Evolutionary conservation across 169 alveolate genomes (phyloP), one percentile per base, ranked within the genome.

Genomic region (Cryptosporidium xiaoi): DNA sequence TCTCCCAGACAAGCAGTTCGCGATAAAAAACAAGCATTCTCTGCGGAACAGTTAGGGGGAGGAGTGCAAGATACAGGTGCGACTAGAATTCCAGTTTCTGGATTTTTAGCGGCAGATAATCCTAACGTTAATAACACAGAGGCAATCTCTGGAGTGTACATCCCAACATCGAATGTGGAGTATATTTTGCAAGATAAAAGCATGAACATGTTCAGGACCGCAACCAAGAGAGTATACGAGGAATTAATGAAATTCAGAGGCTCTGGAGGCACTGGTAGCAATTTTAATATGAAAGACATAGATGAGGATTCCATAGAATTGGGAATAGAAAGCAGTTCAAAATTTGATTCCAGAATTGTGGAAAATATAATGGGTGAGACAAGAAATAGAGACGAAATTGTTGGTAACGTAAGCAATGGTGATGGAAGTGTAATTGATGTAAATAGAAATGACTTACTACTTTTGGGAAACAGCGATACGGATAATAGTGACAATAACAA

Each of bases 351-450:
- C 58, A n/a, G 77, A 13, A 62, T 77, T 15, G 87, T 77, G 24
- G 93, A 91, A 1, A 91, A 77, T 71, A 71, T 82, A 2, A 82
- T 84, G 68, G 85, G 60, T 27, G 91, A 84, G 27, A 67, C 91
- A 10, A 60, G 65, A 31, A 84, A 62, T 34, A 40, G 0, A 40
- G 10, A 40, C 48, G 48, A 40, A 3, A 3, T 40, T 40, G 48
- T 40, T 40, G 10, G 48, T 40, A 40, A 40, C 10, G 48, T 8
- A 40, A 8, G 10, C 48, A 40, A 40, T 40, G 48, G 48, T 1
- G 48, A 40, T 6, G 48, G 48, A 40, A 8, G 10, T 8, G 10
- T 8, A 8, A 8, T 40, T 6, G 10, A 8, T 8, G 48, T 40
- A 3, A 40, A 40, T 1, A 40, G 48, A 8, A 40, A 40, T 1